Percentiles rank a stretch among this genome's conserved stretches.
Evolutionary conservation across 495 filamentous ascomycete species (phyloP).

Genomic region (Aspergillus funiculosus): DNA sequence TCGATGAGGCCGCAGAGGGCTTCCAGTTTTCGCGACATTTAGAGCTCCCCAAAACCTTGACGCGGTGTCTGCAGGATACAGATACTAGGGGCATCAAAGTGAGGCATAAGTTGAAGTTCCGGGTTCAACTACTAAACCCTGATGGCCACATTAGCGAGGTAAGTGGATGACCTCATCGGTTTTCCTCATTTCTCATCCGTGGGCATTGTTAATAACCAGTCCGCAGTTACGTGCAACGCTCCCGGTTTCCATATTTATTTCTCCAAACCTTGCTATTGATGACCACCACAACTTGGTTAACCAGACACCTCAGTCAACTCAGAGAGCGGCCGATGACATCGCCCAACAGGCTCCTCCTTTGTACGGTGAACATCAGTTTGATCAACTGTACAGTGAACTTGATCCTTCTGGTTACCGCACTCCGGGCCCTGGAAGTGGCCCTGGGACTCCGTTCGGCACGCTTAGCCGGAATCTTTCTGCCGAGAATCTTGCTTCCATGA

Average conservation of each 20-base stretch:
- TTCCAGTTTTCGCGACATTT: slow-evolving; percentile 66
- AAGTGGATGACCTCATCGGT: slow-evolving; percentile 23
- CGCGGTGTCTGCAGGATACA: slow-evolving; percentile 77
- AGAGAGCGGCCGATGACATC: slow-evolving; percentile 32
- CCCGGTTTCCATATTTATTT: slow-evolving; percentile 87
- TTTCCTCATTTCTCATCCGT: not conserved
- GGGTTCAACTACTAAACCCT: slow-evolving; percentile 83
- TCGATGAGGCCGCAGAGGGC: slow-evolving; percentile 70
- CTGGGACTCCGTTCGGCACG: slow-evolving; percentile 67
- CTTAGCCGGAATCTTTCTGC: slow-evolving; percentile 71
- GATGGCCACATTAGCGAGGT: slow-evolving; percentile 90
- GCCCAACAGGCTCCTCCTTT: slow-evolving; percentile 68
- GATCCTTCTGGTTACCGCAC: slow-evolving; percentile 73
- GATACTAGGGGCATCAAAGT: slow-evolving; percentile 79
- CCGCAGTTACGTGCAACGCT: slow-evolving; percentile 71
- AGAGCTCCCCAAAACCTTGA: slow-evolving; percentile 69
- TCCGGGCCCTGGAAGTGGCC: slow-evolving; percentile 60
- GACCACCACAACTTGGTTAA: slow-evolving; percentile 68
- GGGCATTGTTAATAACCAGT: slow-evolving; percentile 10
- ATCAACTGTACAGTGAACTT: slow-evolving; percentile 82
- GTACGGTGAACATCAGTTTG: slow-evolving; percentile 81
- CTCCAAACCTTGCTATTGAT: slow-evolving; percentile 78
- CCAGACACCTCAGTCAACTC: slow-evolving; percentile 39
- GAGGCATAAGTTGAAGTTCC: slow-evolving; percentile 78
- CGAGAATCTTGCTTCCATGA: slow-evolving; percentile 68